Conservation (phyloP, 108 stramenopile species). For the Pseudonitzschia pungens region DNA sequence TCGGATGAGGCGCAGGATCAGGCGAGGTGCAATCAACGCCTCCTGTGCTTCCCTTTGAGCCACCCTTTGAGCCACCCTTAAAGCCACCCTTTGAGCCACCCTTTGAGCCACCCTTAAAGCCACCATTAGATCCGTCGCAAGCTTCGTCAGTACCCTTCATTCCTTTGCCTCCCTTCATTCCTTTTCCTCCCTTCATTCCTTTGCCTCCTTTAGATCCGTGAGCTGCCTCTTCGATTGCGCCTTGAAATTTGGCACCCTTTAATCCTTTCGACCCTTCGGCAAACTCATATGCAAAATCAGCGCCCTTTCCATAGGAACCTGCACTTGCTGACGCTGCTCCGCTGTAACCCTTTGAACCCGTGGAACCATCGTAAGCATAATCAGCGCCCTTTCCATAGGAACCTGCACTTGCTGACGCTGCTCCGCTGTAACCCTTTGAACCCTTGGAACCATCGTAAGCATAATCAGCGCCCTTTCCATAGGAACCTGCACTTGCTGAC, state of each 20-base stretch:
- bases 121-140: not conserved
- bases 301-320: no score
- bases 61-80: not conserved
- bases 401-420: no score
- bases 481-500: not conserved
- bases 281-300: no score
- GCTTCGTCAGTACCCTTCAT: not conserved
- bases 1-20: not conserved
- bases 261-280: not conserved
- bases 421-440: not conserved
- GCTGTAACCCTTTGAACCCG: not conserved
- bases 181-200: not conserved
- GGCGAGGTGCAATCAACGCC: not conserved
- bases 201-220: not conserved
- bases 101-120: not conserved
- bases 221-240: not conserved
- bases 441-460: not conserved
- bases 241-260: not conserved
- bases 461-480: not conserved
- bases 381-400: no score
- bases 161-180: not conserved
- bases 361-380: not conserved
- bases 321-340: not conserved
- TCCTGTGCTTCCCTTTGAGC: constrained; percentile 1
- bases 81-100: not conserved